Evolutionary conservation across 2,329 filamentous ascomycete genomes (phyloP), one percentile per base, ranked within the genome.

Genomic region (Colletotrichum sp.): DNA sequence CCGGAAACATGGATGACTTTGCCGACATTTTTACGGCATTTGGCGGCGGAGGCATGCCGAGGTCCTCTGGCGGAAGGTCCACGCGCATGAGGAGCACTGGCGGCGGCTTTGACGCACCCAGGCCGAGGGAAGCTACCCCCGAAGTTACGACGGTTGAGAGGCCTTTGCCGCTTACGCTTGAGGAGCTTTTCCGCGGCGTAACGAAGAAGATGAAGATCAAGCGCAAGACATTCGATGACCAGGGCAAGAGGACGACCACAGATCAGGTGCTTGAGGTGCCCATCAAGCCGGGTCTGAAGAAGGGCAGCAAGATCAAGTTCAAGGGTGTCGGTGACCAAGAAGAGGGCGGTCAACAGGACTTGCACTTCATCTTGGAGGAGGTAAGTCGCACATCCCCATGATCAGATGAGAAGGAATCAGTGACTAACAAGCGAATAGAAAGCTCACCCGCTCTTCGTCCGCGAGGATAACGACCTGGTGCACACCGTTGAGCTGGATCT

Each of bases 181-280:
- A 99, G 85, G 97, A 99, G 82, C 87, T 99, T 77, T 99, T 92
- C 87, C 93, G 90, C 30, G 97, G 97, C 55, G 92, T 93, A 44
- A 95, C 94, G 65, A 99, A 99, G 91, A 98, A 98, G 90, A 95
- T 99, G 90, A 98, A 97, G 88, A 98, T 99, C 79, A 98, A 98
- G 89, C 92, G 96, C 82, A 99, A 99, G 92, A 96, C 94, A 21
- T 99, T 95, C 84, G 97, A 99, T 84, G 89, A 93, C 24, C 93
- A 90, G 1, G 95, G 95, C 74, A 98, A 98, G 88, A 93, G 96
- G 80, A 95, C 92, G 59, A 94, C 93, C 5, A 95, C 96, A 77
- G 97, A 99, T 81, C 95, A 96, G 81, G 95, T 98, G 21, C 88
- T 99, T 34, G 96, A 98, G 82, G 96, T 99, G 69, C 95, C 96